Percentiles rank a stretch among this genome's conserved stretches.
Evolutionary conservation across 1,284 basidiomycete species (phyloP).

Genomic region (Ganoderma meredithae): DNA sequence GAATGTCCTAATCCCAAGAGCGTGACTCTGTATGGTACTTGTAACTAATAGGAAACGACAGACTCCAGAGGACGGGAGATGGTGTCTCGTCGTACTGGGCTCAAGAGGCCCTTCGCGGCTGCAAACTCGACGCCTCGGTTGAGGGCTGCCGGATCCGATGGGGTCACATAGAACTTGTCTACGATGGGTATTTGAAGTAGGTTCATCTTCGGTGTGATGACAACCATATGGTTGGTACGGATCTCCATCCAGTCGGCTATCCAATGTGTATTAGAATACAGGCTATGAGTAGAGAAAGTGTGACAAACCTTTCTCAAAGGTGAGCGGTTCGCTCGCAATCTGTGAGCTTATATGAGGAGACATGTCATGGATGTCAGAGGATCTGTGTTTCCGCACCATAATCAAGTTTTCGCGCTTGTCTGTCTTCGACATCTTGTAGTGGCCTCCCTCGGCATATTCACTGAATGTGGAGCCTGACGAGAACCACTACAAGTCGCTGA

Average conservation of each 20-base stretch:
- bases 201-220: conserved; percentile 94
- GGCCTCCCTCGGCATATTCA: conserved; percentile 87
- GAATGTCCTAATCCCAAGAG: conserved; percentile 12
- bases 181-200: conserved; percentile 93
- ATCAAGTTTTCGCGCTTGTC: conserved; percentile 97
- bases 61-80: conserved; percentile 22
- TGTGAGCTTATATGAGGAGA: conserved; percentile 34
- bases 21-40: not conserved
- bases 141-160: conserved; percentile 73
- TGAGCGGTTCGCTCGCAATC: conserved; percentile 92
- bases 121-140: conserved; percentile 76
- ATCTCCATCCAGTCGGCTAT: conserved; percentile 96
- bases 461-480: conserved; percentile 95
- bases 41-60: not conserved
- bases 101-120: conserved; percentile 75
- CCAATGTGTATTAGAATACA: not conserved
- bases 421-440: conserved; percentile 95
- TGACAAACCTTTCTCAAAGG: conserved; percentile 86
- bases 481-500: conserved; percentile 72
- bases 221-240: conserved; percentile 88
- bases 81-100: conserved; percentile 45
- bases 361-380: not conserved
- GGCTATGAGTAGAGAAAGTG: conserved; percentile 35
- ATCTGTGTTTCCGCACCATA: conserved; percentile 58
- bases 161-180: conserved; percentile 89